These are phyloP conservation scores for Xylariaceae sp. DNA, from an alignment of 2,329 filamentous ascomycete genomes.

Conservation along the genomic window DNA sequence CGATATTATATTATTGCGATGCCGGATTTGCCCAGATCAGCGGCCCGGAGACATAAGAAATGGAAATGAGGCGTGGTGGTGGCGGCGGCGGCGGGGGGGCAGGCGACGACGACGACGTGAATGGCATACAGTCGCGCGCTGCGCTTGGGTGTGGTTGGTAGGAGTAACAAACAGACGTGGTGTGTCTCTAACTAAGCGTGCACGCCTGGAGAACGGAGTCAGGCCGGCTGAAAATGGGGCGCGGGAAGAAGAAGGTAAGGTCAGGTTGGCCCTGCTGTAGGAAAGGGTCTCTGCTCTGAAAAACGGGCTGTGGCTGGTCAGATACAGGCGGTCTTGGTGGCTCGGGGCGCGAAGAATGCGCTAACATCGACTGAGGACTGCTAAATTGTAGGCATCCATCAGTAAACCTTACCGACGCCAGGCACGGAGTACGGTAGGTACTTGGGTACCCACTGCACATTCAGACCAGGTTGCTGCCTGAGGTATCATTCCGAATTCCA, in stretches of 20 bases:
- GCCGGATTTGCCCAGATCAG: not conserved
- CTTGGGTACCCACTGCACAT: too few relatives aligned
- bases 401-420: not conserved
- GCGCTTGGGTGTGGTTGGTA: not conserved
- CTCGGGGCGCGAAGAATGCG: constrained; percentile 8
- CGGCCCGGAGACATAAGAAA: not conserved
- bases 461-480: too few relatives aligned
- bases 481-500: too few relatives aligned
- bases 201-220: not conserved
- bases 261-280: too few relatives aligned
- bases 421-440: too few relatives aligned
- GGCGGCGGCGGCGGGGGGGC: not conserved
- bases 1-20: not conserved
- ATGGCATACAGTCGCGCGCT: not conserved
- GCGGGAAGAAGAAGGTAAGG: constrained; percentile 1
- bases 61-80: constrained; percentile 3
- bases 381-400: not conserved
- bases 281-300: not conserved
- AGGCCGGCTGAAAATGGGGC: constrained; percentile 4
- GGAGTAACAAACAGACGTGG: constrained; percentile 5
- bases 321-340: constrained; percentile 7
- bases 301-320: constrained; percentile 13
- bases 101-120: not conserved
- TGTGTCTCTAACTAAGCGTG: constrained; percentile 1
- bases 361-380: constrained; percentile 7